Conservation (phyloP, 2,329 filamentous ascomycete genomes). For the Ceratocystis lukuohia region DNA sequence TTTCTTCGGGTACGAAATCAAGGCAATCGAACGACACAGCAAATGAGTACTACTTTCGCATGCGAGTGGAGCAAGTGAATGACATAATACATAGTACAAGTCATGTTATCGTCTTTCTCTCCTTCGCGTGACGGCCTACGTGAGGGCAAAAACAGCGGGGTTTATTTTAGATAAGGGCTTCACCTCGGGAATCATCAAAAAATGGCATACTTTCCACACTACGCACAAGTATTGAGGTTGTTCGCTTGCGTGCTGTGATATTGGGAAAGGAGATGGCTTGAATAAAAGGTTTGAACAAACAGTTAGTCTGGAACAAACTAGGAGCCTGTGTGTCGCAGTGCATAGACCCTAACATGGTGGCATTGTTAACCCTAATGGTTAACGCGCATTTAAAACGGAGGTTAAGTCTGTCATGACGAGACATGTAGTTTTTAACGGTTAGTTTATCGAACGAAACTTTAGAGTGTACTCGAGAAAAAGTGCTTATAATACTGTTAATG, state of each 20-base stretch:
- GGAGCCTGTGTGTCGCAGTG: background rate
- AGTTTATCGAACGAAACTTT: no score
- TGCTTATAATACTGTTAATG: no score
- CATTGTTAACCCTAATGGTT: background rate
- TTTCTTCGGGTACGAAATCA: slow-evolving; percentile 32
- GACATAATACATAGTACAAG: slow-evolving; percentile 25
- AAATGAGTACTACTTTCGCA: slow-evolving; percentile 14
- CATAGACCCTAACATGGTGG: background rate
- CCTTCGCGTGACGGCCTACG: slow-evolving; percentile 30
- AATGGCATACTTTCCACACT: slow-evolving; percentile 21
- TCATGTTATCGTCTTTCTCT: slow-evolving; percentile 26
- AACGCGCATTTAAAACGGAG: background rate
- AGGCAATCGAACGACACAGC: slow-evolving; percentile 16
- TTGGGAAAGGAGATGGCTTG: background rate
- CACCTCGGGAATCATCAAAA: slow-evolving; percentile 38
- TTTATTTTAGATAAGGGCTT: slow-evolving; percentile 29
- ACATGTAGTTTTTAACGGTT: background rate
- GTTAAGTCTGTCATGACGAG: background rate
- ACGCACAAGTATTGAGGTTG: background rate
- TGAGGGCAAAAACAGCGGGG: slow-evolving; percentile 32
- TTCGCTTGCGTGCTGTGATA: background rate
- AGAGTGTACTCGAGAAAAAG: no score
- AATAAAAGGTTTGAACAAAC: background rate
- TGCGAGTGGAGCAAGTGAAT: slow-evolving; percentile 24
- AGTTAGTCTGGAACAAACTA: background rate